Percentiles rank a stretch among this genome's conserved stretches.
Evolutionary conservation across 495 filamentous ascomycete species (phyloP).

Genomic region (Aspergillus saccharolyticus): DNA sequence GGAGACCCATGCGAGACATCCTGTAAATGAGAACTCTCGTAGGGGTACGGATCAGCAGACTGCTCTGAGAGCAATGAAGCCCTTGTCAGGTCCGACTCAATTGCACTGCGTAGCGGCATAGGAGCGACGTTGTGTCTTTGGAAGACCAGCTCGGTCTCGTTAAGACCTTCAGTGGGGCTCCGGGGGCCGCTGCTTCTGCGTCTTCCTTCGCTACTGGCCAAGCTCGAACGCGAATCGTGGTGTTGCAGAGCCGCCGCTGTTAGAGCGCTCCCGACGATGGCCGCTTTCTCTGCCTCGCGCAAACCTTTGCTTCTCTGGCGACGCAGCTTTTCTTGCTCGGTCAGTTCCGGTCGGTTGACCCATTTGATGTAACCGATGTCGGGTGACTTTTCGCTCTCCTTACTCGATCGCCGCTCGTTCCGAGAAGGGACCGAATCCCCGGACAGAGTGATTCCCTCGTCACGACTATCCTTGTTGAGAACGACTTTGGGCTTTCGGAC

Average conservation of each 20-base stretch:
- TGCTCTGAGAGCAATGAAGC: conserved; percentile 82
- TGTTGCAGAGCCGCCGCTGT: conserved; percentile 61
- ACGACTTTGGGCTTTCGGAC: conserved; percentile 61
- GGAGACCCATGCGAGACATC: conserved; percentile 54
- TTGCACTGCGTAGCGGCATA: conserved; percentile 80
- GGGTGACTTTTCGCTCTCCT: conserved; percentile 44
- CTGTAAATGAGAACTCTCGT: conserved; percentile 37
- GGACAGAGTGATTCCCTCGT: conserved; percentile 54
- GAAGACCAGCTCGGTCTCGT: conserved; percentile 57
- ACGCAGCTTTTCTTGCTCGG: conserved; percentile 49
- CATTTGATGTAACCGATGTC: conserved; percentile 43
- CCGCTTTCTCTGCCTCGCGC: conserved; percentile 53
- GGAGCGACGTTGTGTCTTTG: conserved; percentile 62
- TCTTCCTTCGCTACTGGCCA: conserved; percentile 48
- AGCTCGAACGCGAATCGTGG: conserved; percentile 58
- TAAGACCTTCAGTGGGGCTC: conserved; percentile 48
- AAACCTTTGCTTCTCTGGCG: conserved; percentile 57
- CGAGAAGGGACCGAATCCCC: conserved; percentile 42
- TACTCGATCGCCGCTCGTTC: conserved; percentile 40
- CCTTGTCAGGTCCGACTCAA: conserved; percentile 81
- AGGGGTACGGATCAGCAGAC: conserved; percentile 56
- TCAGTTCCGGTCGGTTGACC: conserved; percentile 41
- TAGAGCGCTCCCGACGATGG: conserved; percentile 50
- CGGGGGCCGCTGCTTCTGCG: conserved; percentile 35
- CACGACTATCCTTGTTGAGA: conserved; percentile 55